Conservation (phyloP, 768 basidiomycete species). For the Russula sp. region DNA sequence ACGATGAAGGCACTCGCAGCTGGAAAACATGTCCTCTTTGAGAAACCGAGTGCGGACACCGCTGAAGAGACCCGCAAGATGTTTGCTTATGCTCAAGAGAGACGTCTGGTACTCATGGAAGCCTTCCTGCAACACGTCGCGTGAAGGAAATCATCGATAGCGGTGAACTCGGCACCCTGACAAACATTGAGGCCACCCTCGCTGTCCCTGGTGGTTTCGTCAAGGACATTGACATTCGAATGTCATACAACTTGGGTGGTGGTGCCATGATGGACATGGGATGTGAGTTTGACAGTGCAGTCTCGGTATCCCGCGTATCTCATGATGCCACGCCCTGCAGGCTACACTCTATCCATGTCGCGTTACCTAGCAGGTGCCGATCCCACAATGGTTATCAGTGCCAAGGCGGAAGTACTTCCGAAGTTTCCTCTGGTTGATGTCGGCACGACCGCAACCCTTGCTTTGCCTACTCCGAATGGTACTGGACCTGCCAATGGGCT, state of each 20-base stretch:
- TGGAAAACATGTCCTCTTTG: slow-evolving; percentile 59
- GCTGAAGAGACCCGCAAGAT: slow-evolving; percentile 47
- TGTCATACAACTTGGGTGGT: slow-evolving; percentile 47
- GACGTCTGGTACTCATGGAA: slow-evolving; percentile 48
- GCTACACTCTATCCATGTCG: slow-evolving; percentile 28
- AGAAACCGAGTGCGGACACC: slow-evolving; percentile 49
- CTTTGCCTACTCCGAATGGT: slow-evolving; percentile 19
- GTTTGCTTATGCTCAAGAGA: slow-evolving; percentile 42
- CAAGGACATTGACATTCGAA: slow-evolving; percentile 39
- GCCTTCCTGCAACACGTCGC: slow-evolving; percentile 52
- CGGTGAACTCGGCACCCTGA: slow-evolving; percentile 46
- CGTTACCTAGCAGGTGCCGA: slow-evolving; percentile 20
- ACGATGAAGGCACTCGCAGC: slow-evolving; percentile 53
- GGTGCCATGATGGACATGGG: slow-evolving; percentile 58
- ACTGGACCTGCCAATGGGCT: slow-evolving; percentile 3
- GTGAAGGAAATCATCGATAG: slow-evolving; percentile 47
- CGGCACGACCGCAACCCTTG: slow-evolving; percentile 24
- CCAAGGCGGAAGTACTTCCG: slow-evolving; percentile 10
- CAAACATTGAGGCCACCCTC: slow-evolving; percentile 37
- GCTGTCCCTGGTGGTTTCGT: slow-evolving; percentile 32
- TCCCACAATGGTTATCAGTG: slow-evolving; percentile 14
- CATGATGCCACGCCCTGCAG: slow-evolving; percentile 21
- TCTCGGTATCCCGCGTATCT: background rate
- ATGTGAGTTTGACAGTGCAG: slow-evolving; percentile 30
- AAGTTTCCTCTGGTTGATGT: slow-evolving; percentile 23